Evolutionary conservation across 2,329 filamentous ascomycete species (phyloP), one percentile per base, ranked within the genome.

Genomic region (Venturia nashicola): DNA sequence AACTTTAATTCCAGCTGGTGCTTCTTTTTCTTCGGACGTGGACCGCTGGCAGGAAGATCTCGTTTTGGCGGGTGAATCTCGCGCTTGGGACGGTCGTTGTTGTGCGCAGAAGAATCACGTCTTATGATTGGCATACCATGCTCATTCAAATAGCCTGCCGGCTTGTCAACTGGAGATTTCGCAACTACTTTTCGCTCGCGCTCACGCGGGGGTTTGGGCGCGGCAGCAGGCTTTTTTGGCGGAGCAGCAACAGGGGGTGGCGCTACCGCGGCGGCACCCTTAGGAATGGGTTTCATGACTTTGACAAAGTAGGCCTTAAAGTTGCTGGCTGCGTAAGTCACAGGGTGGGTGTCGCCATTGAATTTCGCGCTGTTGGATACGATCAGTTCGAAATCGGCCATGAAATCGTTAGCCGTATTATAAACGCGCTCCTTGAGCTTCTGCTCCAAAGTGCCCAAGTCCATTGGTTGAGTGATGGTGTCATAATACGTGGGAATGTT

Each of bases 31-130:
- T 95, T 95, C 12, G 91, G 90, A 72, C 91, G 90, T 67, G 88
- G 86, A 20, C 83, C 83, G 20, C 87, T 84, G 72, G 97, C 97
- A 8, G 92, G 88, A n/a, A 97, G 82, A 72, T 97, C 94, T 68
- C 93, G 92, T 66, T 87, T 86, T 71, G 93, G 92, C 0, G 94
- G 91, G 9, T 92, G 89, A 64, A 97, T 96, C 16, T 93, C 91
- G 63, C 94, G 88, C 80, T 97, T 97, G 12, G 93, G 92, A 61
- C 94, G 85, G 64, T 87, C 88, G 5, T 83, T 34, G 34, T 61
- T 57, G n/a, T 55, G 82, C 65, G 87, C 88, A 6, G 86, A 87
- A 1, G 90, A 96, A 70, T 95, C 91, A 23, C 93, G 88, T 63
- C 94, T 88, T 67, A 94, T 94, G 46, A 91, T 81, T 9, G 91